phyloP scores from a whole-genome alignment of 2,329 filamentous ascomycete genomes.

The Fusarium papillatum region DNA sequence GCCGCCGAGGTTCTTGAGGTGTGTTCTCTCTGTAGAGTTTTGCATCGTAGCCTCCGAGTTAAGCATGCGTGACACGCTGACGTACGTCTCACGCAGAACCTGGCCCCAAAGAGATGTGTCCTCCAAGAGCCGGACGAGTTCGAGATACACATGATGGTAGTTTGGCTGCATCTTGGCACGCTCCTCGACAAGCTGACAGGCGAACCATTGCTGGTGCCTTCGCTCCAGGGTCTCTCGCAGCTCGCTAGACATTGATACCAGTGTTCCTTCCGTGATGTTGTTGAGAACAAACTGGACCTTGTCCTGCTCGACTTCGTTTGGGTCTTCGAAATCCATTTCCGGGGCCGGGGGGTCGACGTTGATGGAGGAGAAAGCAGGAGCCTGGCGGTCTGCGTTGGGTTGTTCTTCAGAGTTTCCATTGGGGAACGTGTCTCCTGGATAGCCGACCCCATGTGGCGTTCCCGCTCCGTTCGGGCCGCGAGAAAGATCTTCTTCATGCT shows the following conservation, averaged over 20 bases:
- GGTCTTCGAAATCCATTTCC: constrained; percentile 81
- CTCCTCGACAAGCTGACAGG: constrained; percentile 93
- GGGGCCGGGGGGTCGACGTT: constrained; percentile 78
- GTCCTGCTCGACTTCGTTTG: constrained; percentile 87
- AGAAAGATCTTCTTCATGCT: constrained; percentile 72
- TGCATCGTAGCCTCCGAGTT: constrained; percentile 91
- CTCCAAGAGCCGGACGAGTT: constrained; percentile 87
- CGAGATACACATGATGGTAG: constrained; percentile 93
- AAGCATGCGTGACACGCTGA: constrained; percentile 86
- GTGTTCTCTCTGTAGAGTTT: constrained; percentile 85
- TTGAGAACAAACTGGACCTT: constrained; percentile 97
- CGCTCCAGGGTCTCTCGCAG: constrained; percentile 83
- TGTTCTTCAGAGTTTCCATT: constrained; percentile 81
- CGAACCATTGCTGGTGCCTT: constrained; percentile 96
- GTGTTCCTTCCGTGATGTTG: constrained; percentile 92
- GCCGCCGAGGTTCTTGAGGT: constrained; percentile 92
- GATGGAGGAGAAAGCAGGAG: constrained; percentile 83
- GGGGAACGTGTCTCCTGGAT: constrained; percentile 65
- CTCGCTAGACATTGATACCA: constrained; percentile 87
- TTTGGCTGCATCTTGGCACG: constrained; percentile 98
- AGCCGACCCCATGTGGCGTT: constrained; percentile 51
- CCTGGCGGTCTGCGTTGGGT: constrained; percentile 68
- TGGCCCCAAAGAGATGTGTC: constrained; percentile 86
- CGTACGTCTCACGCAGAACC: constrained; percentile 93
- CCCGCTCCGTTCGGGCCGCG: constrained; percentile 67